Conservation (phyloP, 805 yeast species). For the Lipomyces lipofer region DNA sequence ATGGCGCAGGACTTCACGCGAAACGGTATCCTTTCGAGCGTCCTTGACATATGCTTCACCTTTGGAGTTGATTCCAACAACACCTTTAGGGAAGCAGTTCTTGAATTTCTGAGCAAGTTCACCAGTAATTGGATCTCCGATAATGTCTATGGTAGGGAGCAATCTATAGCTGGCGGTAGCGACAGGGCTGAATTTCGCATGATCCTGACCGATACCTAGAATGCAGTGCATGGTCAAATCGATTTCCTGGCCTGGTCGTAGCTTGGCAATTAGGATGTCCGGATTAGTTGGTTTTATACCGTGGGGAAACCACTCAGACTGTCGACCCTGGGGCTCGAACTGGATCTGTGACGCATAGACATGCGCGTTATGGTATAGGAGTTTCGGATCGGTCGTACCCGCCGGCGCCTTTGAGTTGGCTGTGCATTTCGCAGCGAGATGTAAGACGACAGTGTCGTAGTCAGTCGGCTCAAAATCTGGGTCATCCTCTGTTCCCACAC, state of each 20-base stretch:
- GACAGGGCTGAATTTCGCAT: conserved; percentile 97
- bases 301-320: conserved; percentile 67
- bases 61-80: conserved; percentile 50
- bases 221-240: conserved; percentile 86
- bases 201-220: conserved; percentile 90
- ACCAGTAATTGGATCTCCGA: conserved; percentile 68
- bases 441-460: conserved; percentile 83
- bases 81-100: conserved; percentile 91
- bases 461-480: conserved; percentile 57
- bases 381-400: conserved; percentile 76
- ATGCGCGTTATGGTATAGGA: conserved; percentile 76
- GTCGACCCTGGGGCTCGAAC: conserved; percentile 90
- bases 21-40: conserved; percentile 93
- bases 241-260: conserved; percentile 97
- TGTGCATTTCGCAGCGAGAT: conserved; percentile 79
- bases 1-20: conserved; percentile 94
- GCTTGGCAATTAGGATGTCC: conserved; percentile 82
- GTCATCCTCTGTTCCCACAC: conserved; percentile 38
- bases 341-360: conserved; percentile 88
- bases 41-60: conserved; percentile 78
- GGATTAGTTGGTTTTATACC: conserved; percentile 55
- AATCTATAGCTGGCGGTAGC: conserved; percentile 94
- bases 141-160: conserved; percentile 81
- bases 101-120: conserved; percentile 75
- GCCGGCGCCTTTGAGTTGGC: conserved; percentile 81